A percentile compares a stretch with the other conserved stretches of the same genome.
phyloP scores from a whole-genome alignment of 768 basidiomycete genomes.

The Serendipita vermifera region DNA sequence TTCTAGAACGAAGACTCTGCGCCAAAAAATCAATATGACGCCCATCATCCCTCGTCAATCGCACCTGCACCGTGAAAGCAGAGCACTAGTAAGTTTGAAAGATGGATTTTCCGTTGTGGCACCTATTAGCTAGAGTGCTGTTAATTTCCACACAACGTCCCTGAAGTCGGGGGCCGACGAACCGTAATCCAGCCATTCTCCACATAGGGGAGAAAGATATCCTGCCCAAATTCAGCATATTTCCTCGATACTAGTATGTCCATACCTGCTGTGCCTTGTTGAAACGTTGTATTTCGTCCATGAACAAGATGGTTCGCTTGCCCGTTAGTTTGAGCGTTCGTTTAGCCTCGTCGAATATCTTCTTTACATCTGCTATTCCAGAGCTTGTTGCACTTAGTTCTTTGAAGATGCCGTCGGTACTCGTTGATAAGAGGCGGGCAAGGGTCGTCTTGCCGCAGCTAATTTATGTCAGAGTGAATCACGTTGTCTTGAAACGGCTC shows the following conservation, averaged over 20 bases:
- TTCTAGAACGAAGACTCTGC: conserved; percentile 60
- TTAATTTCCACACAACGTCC: background rate
- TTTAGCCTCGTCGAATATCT: conserved; percentile 67
- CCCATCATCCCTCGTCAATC: conserved; percentile 19
- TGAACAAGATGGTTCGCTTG: conserved; percentile 61
- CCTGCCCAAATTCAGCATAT: conserved; percentile 29
- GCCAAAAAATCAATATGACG: conserved; percentile 17
- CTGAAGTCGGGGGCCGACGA: no score
- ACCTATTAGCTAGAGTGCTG: conserved; percentile 43
- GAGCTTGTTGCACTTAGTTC: conserved; percentile 66
- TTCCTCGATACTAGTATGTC: background rate
- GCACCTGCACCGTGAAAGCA: conserved; percentile 65
- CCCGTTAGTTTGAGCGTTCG: conserved; percentile 49
- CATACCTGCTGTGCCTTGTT: conserved; percentile 54
- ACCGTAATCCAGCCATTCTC: conserved; percentile 67
- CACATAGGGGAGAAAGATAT: conserved; percentile 68
- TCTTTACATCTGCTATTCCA: conserved; percentile 55
- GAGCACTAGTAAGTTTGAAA: conserved; percentile 61
- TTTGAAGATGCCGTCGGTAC: conserved; percentile 48
- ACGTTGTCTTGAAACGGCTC: background rate
- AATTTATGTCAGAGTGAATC: background rate
- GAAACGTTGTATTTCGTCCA: conserved; percentile 79
- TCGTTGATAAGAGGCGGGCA: conserved; percentile 53
- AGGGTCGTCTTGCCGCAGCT: conserved; percentile 61
- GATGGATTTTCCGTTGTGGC: conserved; percentile 87